phyloP scores from a whole-genome alignment of 2,329 filamentous ascomycete genomes.

The Fusarium tricinctum region DNA sequence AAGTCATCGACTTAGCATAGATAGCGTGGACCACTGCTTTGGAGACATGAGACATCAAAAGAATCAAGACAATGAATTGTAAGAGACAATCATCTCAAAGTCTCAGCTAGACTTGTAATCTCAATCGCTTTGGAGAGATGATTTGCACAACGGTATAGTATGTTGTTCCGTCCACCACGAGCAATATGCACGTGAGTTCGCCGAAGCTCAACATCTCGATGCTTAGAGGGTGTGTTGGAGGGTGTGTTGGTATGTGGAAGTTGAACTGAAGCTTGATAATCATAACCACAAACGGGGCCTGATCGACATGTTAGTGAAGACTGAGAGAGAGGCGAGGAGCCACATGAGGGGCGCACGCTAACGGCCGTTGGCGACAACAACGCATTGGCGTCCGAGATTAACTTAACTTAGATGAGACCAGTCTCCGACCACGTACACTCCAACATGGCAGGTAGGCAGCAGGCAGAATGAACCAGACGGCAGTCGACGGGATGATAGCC shows the following conservation, averaged over 20 bases:
- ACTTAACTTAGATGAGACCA: conserved; percentile 43
- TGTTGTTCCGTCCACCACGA: background rate
- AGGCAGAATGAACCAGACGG: conserved; percentile 1
- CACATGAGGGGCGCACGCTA: conserved; percentile 47
- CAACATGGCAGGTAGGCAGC: conserved; percentile 3
- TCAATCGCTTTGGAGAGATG: background rate
- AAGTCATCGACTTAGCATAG: conserved; percentile 31
- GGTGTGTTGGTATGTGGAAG: conserved; percentile 14
- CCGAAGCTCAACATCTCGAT: conserved; percentile 19
- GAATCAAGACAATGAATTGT: conserved; percentile 13
- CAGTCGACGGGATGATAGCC: conserved; percentile 13
- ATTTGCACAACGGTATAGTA: background rate
- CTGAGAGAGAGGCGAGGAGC: conserved; percentile 37
- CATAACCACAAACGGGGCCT: conserved; percentile 18
- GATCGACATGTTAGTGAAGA: conserved; percentile 31
- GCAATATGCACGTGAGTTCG: conserved; percentile 11
- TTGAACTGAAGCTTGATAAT: conserved; percentile 27
- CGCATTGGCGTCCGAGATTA: conserved; percentile 41
- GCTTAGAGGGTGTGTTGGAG: conserved; percentile 25
- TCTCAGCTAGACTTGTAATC: background rate
- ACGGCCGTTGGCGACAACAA: conserved; percentile 48
- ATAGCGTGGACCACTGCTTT: conserved; percentile 25
- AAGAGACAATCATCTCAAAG: conserved; percentile 1
- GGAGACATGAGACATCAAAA: conserved; percentile 17
- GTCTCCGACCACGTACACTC: conserved; percentile 32